Evolutionary conservation across 192 early-diverging fungal genomes (phyloP).

Genomic region (Gryganskiella cystojenkinii): DNA sequence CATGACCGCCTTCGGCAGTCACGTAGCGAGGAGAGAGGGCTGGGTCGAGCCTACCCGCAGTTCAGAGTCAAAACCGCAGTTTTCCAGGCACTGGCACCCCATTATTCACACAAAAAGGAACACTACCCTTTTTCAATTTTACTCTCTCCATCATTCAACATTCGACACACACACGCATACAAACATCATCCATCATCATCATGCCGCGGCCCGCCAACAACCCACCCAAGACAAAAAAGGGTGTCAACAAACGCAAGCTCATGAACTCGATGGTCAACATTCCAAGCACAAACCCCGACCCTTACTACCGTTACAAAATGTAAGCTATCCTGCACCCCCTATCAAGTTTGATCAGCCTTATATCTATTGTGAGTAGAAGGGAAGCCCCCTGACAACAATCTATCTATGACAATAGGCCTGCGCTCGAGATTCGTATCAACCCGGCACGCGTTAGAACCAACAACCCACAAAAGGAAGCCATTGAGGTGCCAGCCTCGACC

Average conservation of each 20-base stretch:
- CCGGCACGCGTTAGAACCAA: conserved; percentile 41
- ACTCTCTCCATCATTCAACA: background rate
- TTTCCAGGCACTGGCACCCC: no score
- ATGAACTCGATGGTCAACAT: conserved; percentile 58
- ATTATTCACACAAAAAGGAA: background rate
- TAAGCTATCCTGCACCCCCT: conserved; percentile 13
- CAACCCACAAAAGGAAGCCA: conserved; percentile 25
- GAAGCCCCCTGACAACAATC: background rate
- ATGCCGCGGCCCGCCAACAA: conserved; percentile 33
- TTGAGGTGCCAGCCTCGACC: conserved; percentile 42
- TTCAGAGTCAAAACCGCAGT: no score
- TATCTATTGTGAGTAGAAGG: background rate
- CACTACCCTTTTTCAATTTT: background rate
- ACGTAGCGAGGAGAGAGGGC: no score
- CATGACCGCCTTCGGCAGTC: no score
- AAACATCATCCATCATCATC: background rate
- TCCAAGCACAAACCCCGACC: conserved; percentile 50
- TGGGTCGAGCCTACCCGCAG: no score
- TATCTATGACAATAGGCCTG: conserved; percentile 21
- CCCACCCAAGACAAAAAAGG: conserved; percentile 34
- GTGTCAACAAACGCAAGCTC: conserved; percentile 47
- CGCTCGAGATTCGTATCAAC: conserved; percentile 46
- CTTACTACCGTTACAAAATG: conserved; percentile 53
- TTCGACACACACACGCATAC: background rate
- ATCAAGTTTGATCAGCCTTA: background rate